Base-by-base conservation (phyloP, 208 protist genomes). In the Ichthyophonus hoferi region DNA sequence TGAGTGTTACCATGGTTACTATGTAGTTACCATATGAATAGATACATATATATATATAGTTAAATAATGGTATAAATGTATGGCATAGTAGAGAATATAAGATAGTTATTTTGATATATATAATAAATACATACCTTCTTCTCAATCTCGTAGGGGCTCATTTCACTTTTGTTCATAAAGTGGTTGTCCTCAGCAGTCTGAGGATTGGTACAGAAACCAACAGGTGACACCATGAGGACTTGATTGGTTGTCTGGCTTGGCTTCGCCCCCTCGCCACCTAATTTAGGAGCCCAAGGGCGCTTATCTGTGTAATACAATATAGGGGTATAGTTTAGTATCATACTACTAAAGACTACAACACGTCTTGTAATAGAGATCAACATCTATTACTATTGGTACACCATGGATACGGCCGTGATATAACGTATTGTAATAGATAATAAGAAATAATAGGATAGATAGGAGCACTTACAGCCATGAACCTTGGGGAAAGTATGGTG, bases 211-310 rank as follows among this genome's bases (percentile, higher is more conserved):
- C 87, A 87, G 40, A 94, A 94, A n/a, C 89, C 90, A 24, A 86
- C 90, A 34, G 92, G 92, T 43, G 88, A 67, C 39, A 94, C 92
- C 93, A 94, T 94, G 78, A 94, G 87, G 35, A 94, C 91, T 39
- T 58, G 43, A 86, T 92, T 79, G 33, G 87, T 89, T 33, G 87
- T 91, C 79, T 93, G 92, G 39, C n/a, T n/a, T n/a, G n/a, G n/a
- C n/a, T 31, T 14, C 24, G 50, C 31, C 24, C 50, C 50, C 50
- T 76, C 31, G 14, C 50, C 50, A 76, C 0, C 50, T 31, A 76
- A 14, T 76, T 76, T 76, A 76, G n/a, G n/a, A n/a, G n/a, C n/a
- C n/a, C n/a, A n/a, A n/a, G n/a, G n/a, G n/a, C n/a, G n/a, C n/a
- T n/a, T n/a, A n/a, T n/a, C n/a, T n/a, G n/a, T n/a, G n/a, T n/a